These are phyloP conservation scores for Sphagnum contortum DNA, from an alignment of 225 moss, liverwort and hornwort species.

Conservation along the genomic window DNA sequence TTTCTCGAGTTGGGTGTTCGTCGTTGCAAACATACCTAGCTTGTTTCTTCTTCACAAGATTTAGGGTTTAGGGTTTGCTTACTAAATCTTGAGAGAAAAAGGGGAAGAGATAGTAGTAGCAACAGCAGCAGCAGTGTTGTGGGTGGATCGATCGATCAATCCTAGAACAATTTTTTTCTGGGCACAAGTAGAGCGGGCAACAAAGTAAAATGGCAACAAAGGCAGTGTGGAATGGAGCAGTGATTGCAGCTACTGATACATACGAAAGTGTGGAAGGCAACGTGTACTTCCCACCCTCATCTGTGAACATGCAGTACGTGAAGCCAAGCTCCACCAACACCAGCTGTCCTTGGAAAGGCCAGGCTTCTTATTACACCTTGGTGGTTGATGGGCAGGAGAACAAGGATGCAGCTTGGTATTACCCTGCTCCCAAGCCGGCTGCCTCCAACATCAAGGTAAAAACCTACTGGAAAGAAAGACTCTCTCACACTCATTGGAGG, in stretches of 20 bases:
- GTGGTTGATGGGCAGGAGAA: conserved; percentile 79
- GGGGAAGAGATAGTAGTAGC: too few relatives aligned
- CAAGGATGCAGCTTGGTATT: conserved; percentile 82
- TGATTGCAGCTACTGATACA: conserved; percentile 55
- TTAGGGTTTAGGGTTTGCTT: too few relatives aligned
- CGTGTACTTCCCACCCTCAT: conserved; percentile 62
- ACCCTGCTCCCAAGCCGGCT: conserved; percentile 56
- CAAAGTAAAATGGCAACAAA: conserved; percentile 32
- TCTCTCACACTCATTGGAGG: too few relatives aligned
- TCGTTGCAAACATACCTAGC: too few relatives aligned
- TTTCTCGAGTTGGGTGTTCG: too few relatives aligned
- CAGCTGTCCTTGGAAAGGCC: conserved; percentile 61
- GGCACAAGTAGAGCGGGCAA: too few relatives aligned
- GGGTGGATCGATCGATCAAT: too few relatives aligned
- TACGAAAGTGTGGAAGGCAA: conserved; percentile 69
- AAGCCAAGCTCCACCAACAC: conserved; percentile 65
- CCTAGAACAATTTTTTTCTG: too few relatives aligned
- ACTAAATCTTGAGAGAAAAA: too few relatives aligned
- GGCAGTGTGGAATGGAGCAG: conserved; percentile 57
- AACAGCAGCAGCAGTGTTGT: too few relatives aligned
- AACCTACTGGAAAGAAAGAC: background rate
- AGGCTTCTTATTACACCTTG: conserved; percentile 59
- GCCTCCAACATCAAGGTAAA: conserved; percentile 67
- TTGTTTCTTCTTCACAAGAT: too few relatives aligned
- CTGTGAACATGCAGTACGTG: conserved; percentile 46